Evolutionary conservation across 441 rosid genomes (phyloP), one percentile per base, ranked within the genome.

Genomic region (Omphalea diandra): DNA sequence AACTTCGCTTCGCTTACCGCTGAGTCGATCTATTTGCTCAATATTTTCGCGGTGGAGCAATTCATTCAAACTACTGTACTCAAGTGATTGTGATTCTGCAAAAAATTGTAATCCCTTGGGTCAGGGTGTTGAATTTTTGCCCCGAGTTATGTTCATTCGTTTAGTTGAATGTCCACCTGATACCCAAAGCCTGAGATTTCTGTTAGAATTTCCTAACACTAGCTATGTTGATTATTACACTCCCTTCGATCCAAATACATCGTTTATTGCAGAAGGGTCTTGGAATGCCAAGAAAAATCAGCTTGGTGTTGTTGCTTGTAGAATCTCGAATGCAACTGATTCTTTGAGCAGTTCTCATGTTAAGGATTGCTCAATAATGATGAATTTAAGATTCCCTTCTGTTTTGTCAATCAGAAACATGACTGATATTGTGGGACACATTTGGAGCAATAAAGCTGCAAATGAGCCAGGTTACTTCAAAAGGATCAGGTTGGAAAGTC

Each of bases 191-290:
- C 35, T 76, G 61, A 77, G 84, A 43, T 58, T 81, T 24, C 68
- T 74, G 65, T 15, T 79, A 65, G 67, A 68, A 50, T 79, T 83
- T 55, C 32, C 66, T 8, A 75, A 81, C 55, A 62, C 31, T 32
- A 41, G 64, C 50, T 7, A 36, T 67, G 27, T 0, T 77, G 22
- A 38, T 10, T 63, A 50, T 56, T 4, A 56, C 38, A 0, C 1
- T 11, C 63, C 84, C 22, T 87, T 95, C 59, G 79, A 77, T 82
- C 94, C 94, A 31, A 78, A 73, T 29, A 76, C 75, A 17, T 73
- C 86, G 5, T 77, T 89, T 75, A 71, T 93, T 18, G 90, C 90
- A 0, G 97, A 95, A 80, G 98, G 93, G 71, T 75, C 76, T 53
- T 88, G 98, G 97, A 83, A 89, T 72, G 47, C 50, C n/a, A 78